Percentiles rank a stretch among this genome's conserved stretches.
Evolutionary conservation across 176 grass and related monocot species (phyloP).

Genomic region (Themeda triandra): DNA sequence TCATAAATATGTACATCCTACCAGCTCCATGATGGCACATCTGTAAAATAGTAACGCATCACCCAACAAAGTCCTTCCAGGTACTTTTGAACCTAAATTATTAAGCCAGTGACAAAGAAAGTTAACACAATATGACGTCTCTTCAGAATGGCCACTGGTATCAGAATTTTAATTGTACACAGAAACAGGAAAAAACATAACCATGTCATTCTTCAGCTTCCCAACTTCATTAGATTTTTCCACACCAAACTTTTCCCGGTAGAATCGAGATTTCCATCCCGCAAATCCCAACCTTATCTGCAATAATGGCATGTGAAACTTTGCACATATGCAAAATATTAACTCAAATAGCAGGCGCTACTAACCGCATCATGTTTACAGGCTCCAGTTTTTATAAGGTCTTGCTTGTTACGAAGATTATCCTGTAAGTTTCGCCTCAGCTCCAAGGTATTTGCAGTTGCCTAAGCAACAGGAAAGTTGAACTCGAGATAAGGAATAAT

Average conservation of each 20-base stretch:
- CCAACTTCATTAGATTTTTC: too few species aligned
- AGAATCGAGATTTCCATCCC: conserved; percentile 62
- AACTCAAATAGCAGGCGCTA: background rate
- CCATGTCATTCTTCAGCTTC: conserved; percentile 36
- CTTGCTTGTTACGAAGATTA: conserved; percentile 38
- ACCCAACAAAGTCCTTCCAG: conserved; percentile 37
- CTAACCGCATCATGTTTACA: conserved; percentile 33
- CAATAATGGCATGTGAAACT: conserved; percentile 12
- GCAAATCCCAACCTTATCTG: conserved; percentile 41
- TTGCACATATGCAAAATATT: background rate
- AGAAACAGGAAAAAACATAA: conserved; percentile 34
- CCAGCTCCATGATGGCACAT: conserved; percentile 64
- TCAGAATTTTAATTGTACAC: background rate
- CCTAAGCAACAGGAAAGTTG: conserved; percentile 4
- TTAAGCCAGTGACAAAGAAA: background rate
- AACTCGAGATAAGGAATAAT: background rate
- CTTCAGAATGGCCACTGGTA: background rate
- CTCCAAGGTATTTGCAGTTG: conserved; percentile 40
- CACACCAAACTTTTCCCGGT: conserved; percentile 56
- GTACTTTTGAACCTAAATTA: conserved; percentile 58
- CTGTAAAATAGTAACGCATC: conserved; percentile 53
- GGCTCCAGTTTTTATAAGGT: conserved; percentile 30
- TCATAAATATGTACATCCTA: conserved; percentile 14
- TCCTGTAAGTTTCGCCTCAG: conserved; percentile 32
- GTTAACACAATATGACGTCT: background rate